Conservation (phyloP, 208 protist genomes). For the Acanthamoeba comandoni region DNA sequence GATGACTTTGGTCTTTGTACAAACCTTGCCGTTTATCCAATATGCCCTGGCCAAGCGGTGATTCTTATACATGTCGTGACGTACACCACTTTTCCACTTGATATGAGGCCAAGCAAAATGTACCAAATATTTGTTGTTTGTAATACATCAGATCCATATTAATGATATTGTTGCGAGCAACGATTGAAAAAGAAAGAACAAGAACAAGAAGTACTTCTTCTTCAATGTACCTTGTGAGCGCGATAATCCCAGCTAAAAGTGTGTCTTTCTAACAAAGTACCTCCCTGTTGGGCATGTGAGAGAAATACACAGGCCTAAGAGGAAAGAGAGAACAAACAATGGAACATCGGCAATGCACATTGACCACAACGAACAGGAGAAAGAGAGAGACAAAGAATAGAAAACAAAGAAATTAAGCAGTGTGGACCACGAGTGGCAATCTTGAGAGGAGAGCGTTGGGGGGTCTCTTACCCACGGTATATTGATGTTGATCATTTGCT, state of each 20-base stretch:
- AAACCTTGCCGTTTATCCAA: constrained; percentile 46
- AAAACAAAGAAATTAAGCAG: background rate
- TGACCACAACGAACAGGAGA: background rate
- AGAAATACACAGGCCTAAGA: constrained; percentile 35
- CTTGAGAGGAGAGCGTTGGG: no score
- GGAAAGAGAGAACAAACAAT: no score
- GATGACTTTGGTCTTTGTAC: no score
- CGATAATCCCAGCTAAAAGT: constrained; percentile 53
- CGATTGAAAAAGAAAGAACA: no score
- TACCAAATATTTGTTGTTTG: no score
- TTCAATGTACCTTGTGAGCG: background rate
- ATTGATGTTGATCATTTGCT: constrained; percentile 29
- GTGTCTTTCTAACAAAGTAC: constrained; percentile 29
- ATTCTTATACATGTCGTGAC: constrained; percentile 62
- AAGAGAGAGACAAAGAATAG: background rate
- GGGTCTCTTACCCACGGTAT: constrained; percentile 26
- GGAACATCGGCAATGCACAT: background rate
- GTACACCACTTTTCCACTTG: constrained; percentile 7
- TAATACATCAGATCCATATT: no score
- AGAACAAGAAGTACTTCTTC: background rate
- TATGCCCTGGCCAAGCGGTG: constrained; percentile 57
- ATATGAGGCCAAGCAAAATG: no score
- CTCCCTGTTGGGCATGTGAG: constrained; percentile 20
- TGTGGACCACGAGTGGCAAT: background rate
- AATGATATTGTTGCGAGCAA: no score